Percentiles rank a stretch among this genome's conserved stretches.
These are phyloP conservation scores for Pseudozyma sp. DNA, from an alignment of 1,284 basidiomycete species.

Conservation along the genomic window DNA sequence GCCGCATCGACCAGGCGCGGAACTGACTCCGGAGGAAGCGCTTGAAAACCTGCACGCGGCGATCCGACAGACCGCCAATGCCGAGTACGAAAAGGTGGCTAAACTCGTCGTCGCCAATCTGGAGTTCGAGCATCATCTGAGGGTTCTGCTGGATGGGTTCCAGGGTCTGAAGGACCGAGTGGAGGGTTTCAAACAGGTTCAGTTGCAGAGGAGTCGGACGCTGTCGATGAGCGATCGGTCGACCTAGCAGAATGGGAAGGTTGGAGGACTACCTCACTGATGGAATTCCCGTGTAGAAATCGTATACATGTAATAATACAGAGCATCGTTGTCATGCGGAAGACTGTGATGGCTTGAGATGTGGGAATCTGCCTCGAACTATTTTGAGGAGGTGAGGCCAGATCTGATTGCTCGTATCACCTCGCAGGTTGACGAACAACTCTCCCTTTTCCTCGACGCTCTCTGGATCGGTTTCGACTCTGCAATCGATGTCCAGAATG, in stretches of 20 bases:
- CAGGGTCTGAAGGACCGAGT: constrained; percentile 37
- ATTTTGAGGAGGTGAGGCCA: constrained; percentile 82
- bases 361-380: constrained; percentile 68
- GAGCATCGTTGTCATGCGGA: too few relatives aligned
- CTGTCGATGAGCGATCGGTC: background rate
- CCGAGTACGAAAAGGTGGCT: constrained; percentile 34
- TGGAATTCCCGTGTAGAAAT: too few relatives aligned
- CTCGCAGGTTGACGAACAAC: constrained; percentile 79
- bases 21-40: constrained; percentile 9
- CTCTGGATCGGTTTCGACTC: constrained; percentile 4
- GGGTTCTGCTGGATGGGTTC: constrained; percentile 18
- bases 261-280: background rate
- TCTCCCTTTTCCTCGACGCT: constrained; percentile 6
- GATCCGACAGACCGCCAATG: constrained; percentile 29
- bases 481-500: constrained; percentile 35
- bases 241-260: background rate
- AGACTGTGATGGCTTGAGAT: constrained; percentile 4
- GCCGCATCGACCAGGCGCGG: background rate
- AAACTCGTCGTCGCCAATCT: constrained; percentile 36
- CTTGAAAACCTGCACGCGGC: constrained; percentile 24
- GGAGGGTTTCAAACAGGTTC: constrained; percentile 27
- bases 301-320: too few relatives aligned
- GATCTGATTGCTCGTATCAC: constrained; percentile 89
- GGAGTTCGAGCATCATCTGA: constrained; percentile 38
- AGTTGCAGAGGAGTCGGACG: background rate